Conservation (phyloP, 1,284 basidiomycete species). For the Porogramme epimiltina region DNA sequence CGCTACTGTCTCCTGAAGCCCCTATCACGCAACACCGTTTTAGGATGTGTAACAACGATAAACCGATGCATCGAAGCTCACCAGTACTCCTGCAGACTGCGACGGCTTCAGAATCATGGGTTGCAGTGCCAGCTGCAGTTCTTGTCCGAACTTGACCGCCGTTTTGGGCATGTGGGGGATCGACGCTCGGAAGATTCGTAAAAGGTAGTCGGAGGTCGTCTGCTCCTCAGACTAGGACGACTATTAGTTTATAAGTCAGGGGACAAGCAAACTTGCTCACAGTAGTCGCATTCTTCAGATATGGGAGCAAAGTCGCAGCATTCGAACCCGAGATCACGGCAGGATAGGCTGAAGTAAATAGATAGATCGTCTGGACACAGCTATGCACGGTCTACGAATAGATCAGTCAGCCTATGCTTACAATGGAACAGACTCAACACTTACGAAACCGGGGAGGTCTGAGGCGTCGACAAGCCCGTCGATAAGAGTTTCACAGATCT, state of each 20-base stretch:
- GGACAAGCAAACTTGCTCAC: conserved; percentile 41
- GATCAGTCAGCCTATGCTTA: conserved; percentile 13
- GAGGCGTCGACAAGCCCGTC: conserved; percentile 86
- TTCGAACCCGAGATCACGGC: conserved; percentile 79
- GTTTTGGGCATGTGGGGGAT: conserved; percentile 90
- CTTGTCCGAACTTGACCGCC: conserved; percentile 82
- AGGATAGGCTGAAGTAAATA: conserved; percentile 82
- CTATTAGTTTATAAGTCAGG: background rate
- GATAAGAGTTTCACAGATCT: conserved; percentile 84
- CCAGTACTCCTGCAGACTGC: conserved; percentile 62
- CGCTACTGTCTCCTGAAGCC: conserved; percentile 87
- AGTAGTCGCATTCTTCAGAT: conserved; percentile 79
- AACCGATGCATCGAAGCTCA: too few species aligned
- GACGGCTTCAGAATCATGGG: conserved; percentile 88
- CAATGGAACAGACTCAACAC: conserved; percentile 37
- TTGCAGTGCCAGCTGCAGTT: conserved; percentile 79
- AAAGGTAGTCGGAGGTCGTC: conserved; percentile 77
- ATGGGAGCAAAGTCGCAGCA: conserved; percentile 83
- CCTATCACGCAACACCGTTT: too few species aligned
- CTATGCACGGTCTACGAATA: conserved; percentile 68
- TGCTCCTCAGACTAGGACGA: conserved; percentile 75
- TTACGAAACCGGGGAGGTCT: conserved; percentile 74
- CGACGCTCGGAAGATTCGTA: conserved; percentile 85
- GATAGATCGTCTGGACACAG: conserved; percentile 82
- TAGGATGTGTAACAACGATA: too few species aligned